Evolutionary conservation across 2,329 filamentous ascomycete species (phyloP).

Genomic region (Daldinia sp.): DNA sequence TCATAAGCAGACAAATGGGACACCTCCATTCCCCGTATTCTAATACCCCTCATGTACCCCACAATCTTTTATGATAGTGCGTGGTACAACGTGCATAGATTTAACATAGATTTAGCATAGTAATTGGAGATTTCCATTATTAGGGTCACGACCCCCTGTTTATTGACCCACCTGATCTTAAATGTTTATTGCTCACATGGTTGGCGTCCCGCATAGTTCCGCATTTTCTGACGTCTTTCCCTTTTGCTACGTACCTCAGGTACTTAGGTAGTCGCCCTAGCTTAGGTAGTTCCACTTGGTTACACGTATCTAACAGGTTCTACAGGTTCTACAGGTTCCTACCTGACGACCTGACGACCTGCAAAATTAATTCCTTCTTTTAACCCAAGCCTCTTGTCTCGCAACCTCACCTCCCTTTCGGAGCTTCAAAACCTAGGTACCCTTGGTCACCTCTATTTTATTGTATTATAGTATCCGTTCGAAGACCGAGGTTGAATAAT

Average conservation of each 20-base stretch:
- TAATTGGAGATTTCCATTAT: neutral
- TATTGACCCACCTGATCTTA: constrained; percentile 26
- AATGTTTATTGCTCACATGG: constrained; percentile 30
- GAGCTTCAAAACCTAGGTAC: neutral
- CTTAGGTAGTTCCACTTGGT: neutral
- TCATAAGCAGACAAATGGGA: no score
- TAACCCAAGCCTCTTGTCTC: neutral
- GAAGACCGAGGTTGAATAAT: neutral
- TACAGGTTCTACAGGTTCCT: neutral
- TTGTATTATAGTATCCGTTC: neutral
- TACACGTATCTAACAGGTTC: neutral
- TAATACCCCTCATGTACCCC: constrained; percentile 21
- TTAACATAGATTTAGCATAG: constrained; percentile 3
- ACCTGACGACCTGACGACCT: no score
- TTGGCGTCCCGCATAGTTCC: constrained; percentile 18
- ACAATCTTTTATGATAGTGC: constrained; percentile 1
- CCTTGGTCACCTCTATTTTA: neutral
- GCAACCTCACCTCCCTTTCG: neutral
- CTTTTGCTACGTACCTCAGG: no score
- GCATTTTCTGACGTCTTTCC: constrained; percentile 24
- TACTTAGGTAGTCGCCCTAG: no score
- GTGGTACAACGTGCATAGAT: neutral
- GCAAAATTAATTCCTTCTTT: neutral
- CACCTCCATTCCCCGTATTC: constrained; percentile 14
- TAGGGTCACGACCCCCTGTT: constrained; percentile 6